A percentile compares a stretch with the other conserved stretches of the same genome.
These are phyloP conservation scores for Aspergillus nidulans DNA, from an alignment of 495 filamentous ascomycete genomes.

Conservation along the genomic window DNA sequence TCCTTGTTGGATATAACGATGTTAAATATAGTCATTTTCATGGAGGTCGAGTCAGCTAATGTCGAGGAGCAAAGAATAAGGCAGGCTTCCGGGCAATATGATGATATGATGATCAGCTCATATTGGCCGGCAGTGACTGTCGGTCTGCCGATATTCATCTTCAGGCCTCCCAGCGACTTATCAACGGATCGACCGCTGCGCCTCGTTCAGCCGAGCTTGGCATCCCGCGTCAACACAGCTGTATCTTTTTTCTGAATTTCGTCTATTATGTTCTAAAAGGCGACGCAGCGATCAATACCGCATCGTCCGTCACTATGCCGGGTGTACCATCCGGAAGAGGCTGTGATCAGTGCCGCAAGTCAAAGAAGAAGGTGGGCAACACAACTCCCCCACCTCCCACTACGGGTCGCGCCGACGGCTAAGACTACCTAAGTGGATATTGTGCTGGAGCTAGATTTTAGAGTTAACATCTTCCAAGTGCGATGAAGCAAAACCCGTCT, in stretches of 20 bases:
- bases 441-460: not conserved
- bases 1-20: no score
- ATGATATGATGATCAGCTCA: no score
- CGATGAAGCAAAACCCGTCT: conserved; percentile 37
- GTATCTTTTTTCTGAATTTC: no score
- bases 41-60: no score
- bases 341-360: conserved; percentile 47
- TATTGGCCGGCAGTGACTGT: no score
- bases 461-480: conserved; percentile 25
- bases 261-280: no score
- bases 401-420: not conserved
- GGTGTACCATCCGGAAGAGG: conserved; percentile 46
- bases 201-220: not conserved
- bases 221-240: not conserved
- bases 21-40: no score
- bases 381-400: not conserved
- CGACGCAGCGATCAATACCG: no score
- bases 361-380: conserved; percentile 48
- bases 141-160: not conserved
- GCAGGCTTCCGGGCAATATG: no score
- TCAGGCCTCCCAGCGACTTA: not conserved
- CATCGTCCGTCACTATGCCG: no score
- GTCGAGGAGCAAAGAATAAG: no score
- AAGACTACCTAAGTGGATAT: not conserved
- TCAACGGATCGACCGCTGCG: not conserved